Base-by-base conservation (phyloP, 495 filamentous ascomycete species). In the Poronia punctata region DNA sequence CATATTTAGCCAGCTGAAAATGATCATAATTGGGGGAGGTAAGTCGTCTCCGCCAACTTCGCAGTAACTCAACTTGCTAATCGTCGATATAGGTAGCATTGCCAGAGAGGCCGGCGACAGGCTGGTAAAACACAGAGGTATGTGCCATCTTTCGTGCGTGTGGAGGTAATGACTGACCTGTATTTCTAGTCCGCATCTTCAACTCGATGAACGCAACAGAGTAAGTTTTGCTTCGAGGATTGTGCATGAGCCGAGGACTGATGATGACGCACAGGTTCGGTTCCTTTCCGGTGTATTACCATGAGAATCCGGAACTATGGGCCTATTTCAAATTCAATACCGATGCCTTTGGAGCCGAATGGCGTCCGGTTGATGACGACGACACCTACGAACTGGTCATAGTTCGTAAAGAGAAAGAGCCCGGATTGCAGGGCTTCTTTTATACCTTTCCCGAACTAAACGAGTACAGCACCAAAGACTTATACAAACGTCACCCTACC, bases 401-500 rank as follows among this genome's bases (percentile, higher is more conserved):
- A 4, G 14, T 32, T 9, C 38, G 38, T 1, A 31, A 40, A 10
- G 38, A 31, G 4, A 32, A 40, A 12, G n/a, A 24, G 3, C 38
- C 38, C 2, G 38, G 38, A 0, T 9, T 30, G 5, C 26, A 23
- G 25, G 38, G 38, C 1, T 32, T 23, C 17, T 40, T 40, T 28
- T 40, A 40, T 7, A 40, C 38, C 7, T 40, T 40, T 7, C 38
- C 38, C 8, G 19, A 40, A 1, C n/a, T 31, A 2, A 9, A 40
- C 7, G 38, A 40, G 24, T 40, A 31, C 7, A 45, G 50, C 18
- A 76, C 68, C 12, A 67, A 68, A 20, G 76, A 80, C 46, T 55
- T 80, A 5, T 82, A 62, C 47, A 44, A 48, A 5, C 62, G 53
- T 11, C 72, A 78, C 43, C 67, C 72, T 0, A 59, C 61, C 0